These are phyloP conservation scores for Entomortierella parvispora DNA, from an alignment of 192 early-diverging fungal genomes.

Conservation along the genomic window DNA sequence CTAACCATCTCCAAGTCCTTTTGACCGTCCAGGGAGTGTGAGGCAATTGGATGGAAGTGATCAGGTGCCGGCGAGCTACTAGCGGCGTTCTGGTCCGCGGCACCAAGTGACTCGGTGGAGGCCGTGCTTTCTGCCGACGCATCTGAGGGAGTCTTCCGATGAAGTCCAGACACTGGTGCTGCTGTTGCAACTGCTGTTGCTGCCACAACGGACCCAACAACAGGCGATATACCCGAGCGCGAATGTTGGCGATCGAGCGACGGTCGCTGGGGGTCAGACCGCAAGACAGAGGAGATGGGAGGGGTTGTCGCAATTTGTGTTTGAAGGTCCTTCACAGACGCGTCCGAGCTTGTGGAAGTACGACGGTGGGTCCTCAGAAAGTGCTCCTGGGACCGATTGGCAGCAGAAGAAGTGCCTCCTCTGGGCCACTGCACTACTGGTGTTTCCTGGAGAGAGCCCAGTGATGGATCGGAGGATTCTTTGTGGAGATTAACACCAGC, in stretches of 20 bases:
- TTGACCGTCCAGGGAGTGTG: not conserved
- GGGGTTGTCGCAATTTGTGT: conserved; percentile 34
- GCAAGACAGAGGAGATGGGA: conserved; percentile 14
- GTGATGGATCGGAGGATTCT: conserved; percentile 37
- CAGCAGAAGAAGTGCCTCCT: conserved; percentile 36
- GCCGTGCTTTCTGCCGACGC: conserved; percentile 22
- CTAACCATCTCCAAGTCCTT: not conserved
- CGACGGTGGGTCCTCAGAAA: conserved; percentile 37
- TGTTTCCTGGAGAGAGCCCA: conserved; percentile 26
- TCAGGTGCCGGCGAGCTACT: conserved; percentile 1
- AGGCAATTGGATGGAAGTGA: not conserved
- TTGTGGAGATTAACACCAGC: conserved; percentile 15
- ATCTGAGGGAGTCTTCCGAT: conserved; percentile 18
- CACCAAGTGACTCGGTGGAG: conserved; percentile 3
- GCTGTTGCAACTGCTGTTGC: not conserved
- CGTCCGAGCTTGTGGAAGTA: conserved; percentile 39
- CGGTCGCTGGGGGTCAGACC: conserved; percentile 21
- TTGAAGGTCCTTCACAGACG: conserved; percentile 41
- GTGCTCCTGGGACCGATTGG: conserved; percentile 45
- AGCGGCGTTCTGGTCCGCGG: not conserved
- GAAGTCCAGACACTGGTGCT: not conserved
- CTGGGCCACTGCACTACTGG: conserved; percentile 44
- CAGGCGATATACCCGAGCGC: conserved; percentile 7
- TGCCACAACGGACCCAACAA: not conserved
- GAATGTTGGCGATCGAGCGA: conserved; percentile 25